Evolutionary conservation across 441 rosid species (phyloP).

Genomic region (California macrophylla): DNA sequence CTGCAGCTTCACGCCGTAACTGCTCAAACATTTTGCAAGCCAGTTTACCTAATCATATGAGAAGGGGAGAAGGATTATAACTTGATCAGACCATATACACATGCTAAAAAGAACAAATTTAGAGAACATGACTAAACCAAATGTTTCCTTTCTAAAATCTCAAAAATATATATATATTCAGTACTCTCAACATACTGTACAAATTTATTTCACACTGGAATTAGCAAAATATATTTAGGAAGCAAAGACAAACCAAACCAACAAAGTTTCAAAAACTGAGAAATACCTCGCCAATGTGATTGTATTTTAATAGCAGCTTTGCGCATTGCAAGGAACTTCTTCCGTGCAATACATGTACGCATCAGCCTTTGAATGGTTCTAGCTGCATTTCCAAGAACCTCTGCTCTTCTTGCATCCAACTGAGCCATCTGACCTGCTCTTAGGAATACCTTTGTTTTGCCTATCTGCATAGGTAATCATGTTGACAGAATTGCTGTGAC

Average conservation of each 20-base stretch:
- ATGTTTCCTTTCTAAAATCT: not conserved
- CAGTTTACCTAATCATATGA: slow-evolving; percentile 52
- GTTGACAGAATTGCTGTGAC: slow-evolving; percentile 7
- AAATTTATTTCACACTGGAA: not conserved
- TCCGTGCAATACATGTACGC: slow-evolving; percentile 75
- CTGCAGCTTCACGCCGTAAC: slow-evolving; percentile 79
- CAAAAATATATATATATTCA: not conserved
- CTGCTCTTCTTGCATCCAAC: slow-evolving; percentile 97
- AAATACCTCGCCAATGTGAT: slow-evolving; percentile 79
- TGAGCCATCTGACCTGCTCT: slow-evolving; percentile 99
- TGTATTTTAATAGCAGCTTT: slow-evolving; percentile 76
- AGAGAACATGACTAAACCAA: not conserved
- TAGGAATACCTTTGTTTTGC: slow-evolving; percentile 86
- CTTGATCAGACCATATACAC: slow-evolving; percentile 13
- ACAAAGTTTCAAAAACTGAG: slow-evolving; percentile 5
- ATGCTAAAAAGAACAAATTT: slow-evolving; percentile 2
- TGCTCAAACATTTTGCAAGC: slow-evolving; percentile 75
- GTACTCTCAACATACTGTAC: not conserved
- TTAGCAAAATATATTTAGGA: not conserved
- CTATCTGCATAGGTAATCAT: slow-evolving; percentile 52
- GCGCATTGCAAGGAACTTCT: slow-evolving; percentile 72
- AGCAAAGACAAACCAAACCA: not conserved
- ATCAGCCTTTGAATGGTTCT: slow-evolving; percentile 82
- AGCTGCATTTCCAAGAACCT: slow-evolving; percentile 98
- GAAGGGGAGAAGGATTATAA: slow-evolving; percentile 18